Conservation (phyloP, 140 eudicot genomes). For the Cichorium intybus region DNA sequence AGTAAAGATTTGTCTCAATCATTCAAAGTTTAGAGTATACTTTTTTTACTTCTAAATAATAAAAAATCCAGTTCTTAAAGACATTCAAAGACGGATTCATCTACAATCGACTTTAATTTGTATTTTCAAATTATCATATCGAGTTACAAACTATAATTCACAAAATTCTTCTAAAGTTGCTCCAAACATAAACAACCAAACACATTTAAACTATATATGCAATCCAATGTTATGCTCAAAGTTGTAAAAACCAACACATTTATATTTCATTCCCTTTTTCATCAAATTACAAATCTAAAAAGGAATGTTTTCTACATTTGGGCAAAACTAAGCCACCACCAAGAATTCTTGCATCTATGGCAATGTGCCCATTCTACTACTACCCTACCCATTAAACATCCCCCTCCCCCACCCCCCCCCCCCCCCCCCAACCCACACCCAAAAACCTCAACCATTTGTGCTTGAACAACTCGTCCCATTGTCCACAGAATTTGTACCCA, state of each 20-base stretch:
- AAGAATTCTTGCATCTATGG: constrained; percentile 29
- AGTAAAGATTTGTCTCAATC: too few species aligned
- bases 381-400: neutral
- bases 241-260: constrained; percentile 19
- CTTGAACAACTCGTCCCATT: constrained; percentile 5
- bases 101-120: too few species aligned
- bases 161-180: neutral
- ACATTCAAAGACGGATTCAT: too few species aligned
- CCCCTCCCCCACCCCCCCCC: neutral
- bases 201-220: neutral
- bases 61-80: too few species aligned
- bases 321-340: constrained; percentile 23
- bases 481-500: constrained; percentile 23
- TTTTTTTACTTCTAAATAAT: too few species aligned
- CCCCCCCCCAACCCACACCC: too few species aligned
- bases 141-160: too few species aligned
- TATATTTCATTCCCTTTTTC: constrained; percentile 24
- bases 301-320: constrained; percentile 27
- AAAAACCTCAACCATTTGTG: constrained; percentile 5
- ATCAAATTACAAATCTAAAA: constrained; percentile 28
- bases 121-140: too few species aligned
- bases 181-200: neutral
- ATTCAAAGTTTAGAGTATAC: too few species aligned
- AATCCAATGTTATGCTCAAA: neutral
- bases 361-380: constrained; percentile 29